Base-by-base conservation (phyloP, 176 grass and related monocot genomes). In the Eragrostis curvula region DNA sequence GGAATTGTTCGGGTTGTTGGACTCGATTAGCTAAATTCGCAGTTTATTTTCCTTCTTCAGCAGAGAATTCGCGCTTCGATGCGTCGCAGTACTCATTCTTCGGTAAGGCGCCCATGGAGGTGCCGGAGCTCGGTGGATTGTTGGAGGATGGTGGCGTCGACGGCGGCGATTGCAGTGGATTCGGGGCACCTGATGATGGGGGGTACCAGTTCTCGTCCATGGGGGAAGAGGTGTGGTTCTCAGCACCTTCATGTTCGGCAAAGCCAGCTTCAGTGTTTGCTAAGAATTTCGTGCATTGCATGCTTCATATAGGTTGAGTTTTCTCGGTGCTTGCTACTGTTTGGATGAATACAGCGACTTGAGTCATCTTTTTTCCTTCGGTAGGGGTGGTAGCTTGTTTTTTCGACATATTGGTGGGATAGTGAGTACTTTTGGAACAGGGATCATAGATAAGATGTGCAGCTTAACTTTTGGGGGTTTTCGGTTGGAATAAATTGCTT, bases 71-170 rank as follows among this genome's bases (percentile, higher is more conserved):
- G 67, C 71, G 47, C 45, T 98, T 95, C 73, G 96, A 98, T 77
- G 89, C 90, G 42, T 73, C 75, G 68, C 89, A 84, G 84, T 98
- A 98, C 40, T 71, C 87, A 30, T 95, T 98, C 74, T 98, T 95
- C 14, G 90, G 90, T 28, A 93, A 95, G 83, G 73, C 79, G 49
- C 43, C 75, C 20, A 76, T 91, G 87, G 90, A 93, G 63, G 91
- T 77, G 24, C 21, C 85, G 78, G 96, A 93, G 50, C 77, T 99
- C 80, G 89, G 93, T 29, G 68, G 83, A 13, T n/a, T 97, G 48
- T 82, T 90, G 79, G 96, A 89, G 40, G 92, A 96, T 82, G 90
- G 70, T 23, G 80, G 67, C 11, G 63, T 66, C 16, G 73, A 71
- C 67, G 41, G 45, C 70, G 46, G 46, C 73, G 87, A 84, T 45